Conservation (phyloP, 257 asterid genomes). For the Nicotiana sylvestris region DNA sequence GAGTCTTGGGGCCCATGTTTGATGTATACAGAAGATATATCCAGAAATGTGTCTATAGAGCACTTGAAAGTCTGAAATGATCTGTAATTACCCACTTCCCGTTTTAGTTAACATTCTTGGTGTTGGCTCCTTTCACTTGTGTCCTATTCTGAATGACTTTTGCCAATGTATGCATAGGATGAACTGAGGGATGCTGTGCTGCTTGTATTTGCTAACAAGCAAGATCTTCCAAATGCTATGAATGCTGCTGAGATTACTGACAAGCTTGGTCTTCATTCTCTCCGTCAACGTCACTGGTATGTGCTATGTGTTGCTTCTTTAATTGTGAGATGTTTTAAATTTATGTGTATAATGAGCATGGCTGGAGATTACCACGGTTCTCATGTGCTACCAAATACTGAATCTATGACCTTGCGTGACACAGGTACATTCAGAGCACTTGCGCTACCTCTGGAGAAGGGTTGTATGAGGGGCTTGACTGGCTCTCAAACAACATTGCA, state of each 20-base stretch:
- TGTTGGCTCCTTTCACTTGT: neutral
- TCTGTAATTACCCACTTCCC: neutral
- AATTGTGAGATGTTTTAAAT: neutral
- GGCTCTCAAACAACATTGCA: conserved; percentile 75
- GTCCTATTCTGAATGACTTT: neutral
- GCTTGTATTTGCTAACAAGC: conserved; percentile 68
- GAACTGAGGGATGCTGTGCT: conserved; percentile 71
- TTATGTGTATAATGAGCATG: neutral
- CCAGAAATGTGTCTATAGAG: neutral
- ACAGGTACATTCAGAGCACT: conserved; percentile 74
- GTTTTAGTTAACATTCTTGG: neutral
- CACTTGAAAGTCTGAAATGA: neutral
- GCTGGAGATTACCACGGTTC: neutral
- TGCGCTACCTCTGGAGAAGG: conserved; percentile 77
- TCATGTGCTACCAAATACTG: neutral
- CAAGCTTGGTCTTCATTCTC: conserved; percentile 73
- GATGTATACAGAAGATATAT: neutral
- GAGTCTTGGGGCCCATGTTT: neutral
- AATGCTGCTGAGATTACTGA: conserved; percentile 70
- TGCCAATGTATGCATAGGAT: conserved; percentile 25
- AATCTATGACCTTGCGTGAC: neutral
- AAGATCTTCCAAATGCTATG: conserved; percentile 76
- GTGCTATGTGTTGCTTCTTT: neutral
- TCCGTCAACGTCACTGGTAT: conserved; percentile 67
- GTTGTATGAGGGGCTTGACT: conserved; percentile 62